Conservation (phyloP, 768 basidiomycete genomes). For the Boletus rubropictus region DNA sequence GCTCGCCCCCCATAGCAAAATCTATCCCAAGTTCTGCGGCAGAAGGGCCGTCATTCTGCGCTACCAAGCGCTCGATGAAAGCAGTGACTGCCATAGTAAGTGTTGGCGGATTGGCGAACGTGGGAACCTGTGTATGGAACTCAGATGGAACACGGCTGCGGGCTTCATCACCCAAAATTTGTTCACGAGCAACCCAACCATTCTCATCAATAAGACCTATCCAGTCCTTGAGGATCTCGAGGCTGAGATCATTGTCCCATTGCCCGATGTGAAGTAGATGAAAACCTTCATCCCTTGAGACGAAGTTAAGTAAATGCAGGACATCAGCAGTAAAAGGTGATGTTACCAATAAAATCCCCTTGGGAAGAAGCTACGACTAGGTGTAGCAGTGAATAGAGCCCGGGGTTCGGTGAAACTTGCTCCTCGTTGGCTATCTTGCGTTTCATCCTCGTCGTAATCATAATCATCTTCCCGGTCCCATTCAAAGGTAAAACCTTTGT, state of each 20-base stretch:
- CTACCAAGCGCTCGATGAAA: conserved; percentile 71
- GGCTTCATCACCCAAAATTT: conserved; percentile 95
- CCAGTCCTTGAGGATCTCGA: conserved; percentile 89
- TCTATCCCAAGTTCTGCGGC: conserved; percentile 63
- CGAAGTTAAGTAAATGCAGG: conserved; percentile 1
- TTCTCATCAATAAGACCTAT: conserved; percentile 85
- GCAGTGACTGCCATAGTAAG: conserved; percentile 90
- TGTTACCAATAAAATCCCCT: conserved; percentile 91
- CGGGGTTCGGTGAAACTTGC: conserved; percentile 67
- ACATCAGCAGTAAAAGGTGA: background rate
- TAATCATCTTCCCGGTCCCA: conserved; percentile 73
- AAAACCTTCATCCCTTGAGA: conserved; percentile 90
- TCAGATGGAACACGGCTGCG: conserved; percentile 89
- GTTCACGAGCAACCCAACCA: conserved; percentile 95
- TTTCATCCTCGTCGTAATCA: conserved; percentile 35
- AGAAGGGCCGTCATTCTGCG: conserved; percentile 41
- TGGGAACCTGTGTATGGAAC: conserved; percentile 91
- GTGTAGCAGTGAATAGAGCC: conserved; percentile 83
- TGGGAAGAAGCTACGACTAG: conserved; percentile 95
- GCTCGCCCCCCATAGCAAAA: conserved; percentile 44
- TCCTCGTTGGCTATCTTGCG: conserved; percentile 39
- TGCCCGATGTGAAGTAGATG: conserved; percentile 87
- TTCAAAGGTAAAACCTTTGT: conserved; percentile 79
- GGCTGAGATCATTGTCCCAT: conserved; percentile 88
- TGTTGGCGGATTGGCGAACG: conserved; percentile 92